phyloP scores from a whole-genome alignment of 305 asterid species.

The Fraxinus paxiana region DNA sequence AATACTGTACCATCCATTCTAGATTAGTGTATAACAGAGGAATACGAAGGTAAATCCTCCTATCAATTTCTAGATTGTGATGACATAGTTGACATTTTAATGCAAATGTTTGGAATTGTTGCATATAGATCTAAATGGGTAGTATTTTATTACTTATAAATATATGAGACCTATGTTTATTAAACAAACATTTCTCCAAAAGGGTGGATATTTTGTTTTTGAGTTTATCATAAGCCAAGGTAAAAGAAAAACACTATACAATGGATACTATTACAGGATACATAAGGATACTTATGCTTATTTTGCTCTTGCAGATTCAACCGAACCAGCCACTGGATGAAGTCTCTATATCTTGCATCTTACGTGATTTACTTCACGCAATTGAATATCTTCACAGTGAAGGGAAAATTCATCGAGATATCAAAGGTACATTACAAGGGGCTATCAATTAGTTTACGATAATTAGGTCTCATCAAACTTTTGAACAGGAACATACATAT shows the following conservation, averaged over 20 bases:
- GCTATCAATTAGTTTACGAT: constrained; percentile 13
- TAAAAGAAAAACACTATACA: not conserved
- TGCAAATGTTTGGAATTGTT: not conserved
- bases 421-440: constrained; percentile 57
- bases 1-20: not conserved
- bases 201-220: not conserved
- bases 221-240: not conserved
- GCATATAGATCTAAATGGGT: constrained; percentile 2
- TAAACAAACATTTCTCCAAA: not conserved
- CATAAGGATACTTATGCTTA: constrained; percentile 13
- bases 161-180: not conserved
- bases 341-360: not conserved
- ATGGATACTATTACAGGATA: not conserved
- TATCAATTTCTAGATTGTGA: not conserved
- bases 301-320: constrained; percentile 58
- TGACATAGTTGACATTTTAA: constrained; percentile 1
- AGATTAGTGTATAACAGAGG: constrained; percentile 17
- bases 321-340: constrained; percentile 94
- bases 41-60: constrained; percentile 15
- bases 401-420: constrained; percentile 95
- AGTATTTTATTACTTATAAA: not conserved
- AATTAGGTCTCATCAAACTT: constrained; percentile 1
- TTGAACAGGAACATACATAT: not conserved
- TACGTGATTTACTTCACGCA: constrained; percentile 83
- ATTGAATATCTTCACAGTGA: constrained; percentile 85